phyloP scores from a whole-genome alignment of 345 rosid species.

The Erodium maritimum region DNA sequence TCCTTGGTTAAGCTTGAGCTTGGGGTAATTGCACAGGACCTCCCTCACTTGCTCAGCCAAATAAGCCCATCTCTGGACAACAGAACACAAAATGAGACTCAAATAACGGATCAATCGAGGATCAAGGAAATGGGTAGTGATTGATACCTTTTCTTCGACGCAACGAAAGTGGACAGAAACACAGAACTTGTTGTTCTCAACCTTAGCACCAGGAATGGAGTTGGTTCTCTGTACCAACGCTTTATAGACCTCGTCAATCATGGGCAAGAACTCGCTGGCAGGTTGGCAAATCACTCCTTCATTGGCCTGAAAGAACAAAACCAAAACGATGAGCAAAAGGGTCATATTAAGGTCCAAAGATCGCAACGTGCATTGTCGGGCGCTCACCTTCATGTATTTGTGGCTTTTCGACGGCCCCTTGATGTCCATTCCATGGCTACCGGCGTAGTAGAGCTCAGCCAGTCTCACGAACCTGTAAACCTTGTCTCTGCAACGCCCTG shows the following conservation, averaged over 20 bases:
- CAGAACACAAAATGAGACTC: too few relatives aligned
- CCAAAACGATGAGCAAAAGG: background rate
- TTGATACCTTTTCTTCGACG: conserved; percentile 71
- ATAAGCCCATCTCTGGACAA: background rate
- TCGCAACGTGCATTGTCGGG: background rate
- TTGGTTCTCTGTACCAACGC: conserved; percentile 51
- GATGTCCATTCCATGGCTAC: conserved; percentile 99
- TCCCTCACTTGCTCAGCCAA: background rate
- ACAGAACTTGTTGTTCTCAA: conserved; percentile 94
- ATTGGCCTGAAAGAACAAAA: conserved; percentile 22
- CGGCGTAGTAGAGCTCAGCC: conserved; percentile 77
- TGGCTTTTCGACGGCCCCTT: conserved; percentile 53
- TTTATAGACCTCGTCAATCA: conserved; percentile 63
- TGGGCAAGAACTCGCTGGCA: conserved; percentile 69
- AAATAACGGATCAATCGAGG: too few relatives aligned
- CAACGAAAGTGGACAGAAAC: conserved; percentile 84
- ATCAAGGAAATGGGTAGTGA: background rate
- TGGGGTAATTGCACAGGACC: background rate
- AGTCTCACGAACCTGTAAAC: conserved; percentile 74
- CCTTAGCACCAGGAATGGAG: conserved; percentile 58
- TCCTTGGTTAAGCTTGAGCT: background rate
- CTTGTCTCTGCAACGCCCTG: conserved; percentile 91
- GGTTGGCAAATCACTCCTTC: conserved; percentile 58
- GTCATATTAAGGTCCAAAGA: background rate
- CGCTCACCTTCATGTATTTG: conserved; percentile 33